Percentiles rank a stretch among this genome's conserved stretches.
Evolutionary conservation across 495 filamentous ascomycete genomes (phyloP).

Genomic region (Neurospora sp.): DNA sequence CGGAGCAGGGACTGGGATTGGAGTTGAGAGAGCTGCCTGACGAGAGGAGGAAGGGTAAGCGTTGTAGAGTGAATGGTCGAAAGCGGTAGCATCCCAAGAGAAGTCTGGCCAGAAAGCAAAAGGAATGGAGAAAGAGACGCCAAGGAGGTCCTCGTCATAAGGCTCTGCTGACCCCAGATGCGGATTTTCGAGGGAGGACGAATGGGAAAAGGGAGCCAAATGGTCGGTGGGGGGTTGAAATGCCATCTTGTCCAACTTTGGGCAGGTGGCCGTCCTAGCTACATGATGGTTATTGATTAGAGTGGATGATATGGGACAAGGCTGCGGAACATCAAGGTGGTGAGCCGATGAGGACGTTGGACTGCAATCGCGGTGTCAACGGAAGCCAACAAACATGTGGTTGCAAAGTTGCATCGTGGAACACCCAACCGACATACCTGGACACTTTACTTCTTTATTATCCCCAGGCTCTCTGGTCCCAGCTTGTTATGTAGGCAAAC

Average conservation of each 20-base stretch:
- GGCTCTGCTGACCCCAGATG: not conserved
- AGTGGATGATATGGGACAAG: not conserved
- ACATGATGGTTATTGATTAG: not conserved
- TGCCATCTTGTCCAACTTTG: not conserved
- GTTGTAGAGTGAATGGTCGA: not conserved
- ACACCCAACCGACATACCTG: not conserved
- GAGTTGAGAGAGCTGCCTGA: not conserved
- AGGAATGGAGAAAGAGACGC: not conserved
- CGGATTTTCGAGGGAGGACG: not conserved
- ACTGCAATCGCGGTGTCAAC: not conserved
- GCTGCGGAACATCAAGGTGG: not conserved
- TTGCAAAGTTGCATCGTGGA: not conserved
- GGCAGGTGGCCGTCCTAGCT: not conserved
- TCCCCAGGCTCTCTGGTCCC: not conserved
- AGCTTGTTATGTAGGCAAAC: not conserved
- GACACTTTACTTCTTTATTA: not conserved
- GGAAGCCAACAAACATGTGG: not conserved
- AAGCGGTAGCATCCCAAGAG: not conserved
- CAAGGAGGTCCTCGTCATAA: not conserved
- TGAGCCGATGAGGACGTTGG: not conserved
- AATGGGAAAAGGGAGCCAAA: not conserved
- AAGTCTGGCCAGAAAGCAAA: not conserved
- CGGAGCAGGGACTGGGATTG: not conserved
- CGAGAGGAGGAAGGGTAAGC: not conserved
- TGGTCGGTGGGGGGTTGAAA: not conserved